Percentiles rank a stretch among this genome's conserved stretches.
Evolutionary conservation across 1,284 basidiomycete genomes (phyloP).

Genomic region (Pulveroboletus sp.): DNA sequence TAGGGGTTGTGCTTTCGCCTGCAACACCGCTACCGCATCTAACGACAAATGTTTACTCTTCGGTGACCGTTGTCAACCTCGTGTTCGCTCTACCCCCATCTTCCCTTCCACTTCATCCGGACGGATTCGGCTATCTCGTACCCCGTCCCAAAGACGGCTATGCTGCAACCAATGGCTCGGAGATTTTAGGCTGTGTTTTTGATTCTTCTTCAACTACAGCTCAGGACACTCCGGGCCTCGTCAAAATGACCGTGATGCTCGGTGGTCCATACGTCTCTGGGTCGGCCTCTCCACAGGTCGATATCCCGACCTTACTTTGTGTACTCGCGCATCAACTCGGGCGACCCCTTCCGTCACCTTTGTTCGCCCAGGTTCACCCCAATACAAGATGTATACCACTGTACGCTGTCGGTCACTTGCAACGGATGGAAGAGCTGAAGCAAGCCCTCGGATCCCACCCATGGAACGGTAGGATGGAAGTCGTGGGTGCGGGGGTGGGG

Average conservation of each 20-base stretch:
- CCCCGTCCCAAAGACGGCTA: slow-evolving; percentile 68
- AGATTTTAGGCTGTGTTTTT: slow-evolving; percentile 82
- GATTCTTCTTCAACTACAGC: slow-evolving; percentile 74
- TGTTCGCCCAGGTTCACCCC: slow-evolving; percentile 55
- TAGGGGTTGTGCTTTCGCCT: slow-evolving; percentile 55
- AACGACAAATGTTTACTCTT: slow-evolving; percentile 58
- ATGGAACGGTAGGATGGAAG: slow-evolving; percentile 65
- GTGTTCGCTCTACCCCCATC: slow-evolving; percentile 61
- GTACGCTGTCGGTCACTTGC: slow-evolving; percentile 72
- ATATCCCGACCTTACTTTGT: slow-evolving; percentile 35
- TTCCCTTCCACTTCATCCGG: slow-evolving; percentile 58
- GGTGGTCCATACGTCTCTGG: slow-evolving; percentile 64
- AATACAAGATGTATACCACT: slow-evolving; percentile 84
- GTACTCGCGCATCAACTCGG: slow-evolving; percentile 57
- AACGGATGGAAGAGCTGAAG: slow-evolving; percentile 66
- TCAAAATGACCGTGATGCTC: slow-evolving; percentile 90
- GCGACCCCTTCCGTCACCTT: slow-evolving; percentile 55
- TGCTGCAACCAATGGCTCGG: slow-evolving; percentile 42
- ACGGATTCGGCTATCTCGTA: slow-evolving; percentile 93
- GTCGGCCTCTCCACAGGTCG: slow-evolving; percentile 13
- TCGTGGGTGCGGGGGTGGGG: slow-evolving; percentile 85
- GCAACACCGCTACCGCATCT: slow-evolving; percentile 47
- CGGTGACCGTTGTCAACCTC: slow-evolving; percentile 74
- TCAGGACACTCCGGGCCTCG: slow-evolving; percentile 55
- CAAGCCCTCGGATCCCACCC: slow-evolving; percentile 42